Base-by-base conservation (phyloP, 495 filamentous ascomycete species). In the Penicillium cinerascens region DNA sequence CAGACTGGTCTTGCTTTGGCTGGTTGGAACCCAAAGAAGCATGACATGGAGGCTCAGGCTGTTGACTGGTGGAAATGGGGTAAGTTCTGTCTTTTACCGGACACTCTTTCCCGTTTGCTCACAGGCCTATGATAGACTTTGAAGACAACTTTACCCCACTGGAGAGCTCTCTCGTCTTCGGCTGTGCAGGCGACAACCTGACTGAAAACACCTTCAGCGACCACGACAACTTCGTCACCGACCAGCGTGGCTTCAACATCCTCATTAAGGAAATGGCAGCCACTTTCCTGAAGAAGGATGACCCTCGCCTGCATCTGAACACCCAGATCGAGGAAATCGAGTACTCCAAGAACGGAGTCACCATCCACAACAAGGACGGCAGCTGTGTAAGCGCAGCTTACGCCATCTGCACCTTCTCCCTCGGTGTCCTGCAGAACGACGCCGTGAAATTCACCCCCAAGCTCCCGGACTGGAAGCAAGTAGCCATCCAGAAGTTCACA, bases 361-460 rank as follows among this genome's bases (percentile, higher is more conserved):
- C 72, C 29, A 72, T 88, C 26, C 69, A 74, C 44, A 83, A 75
- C 46, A 57, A 71, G 0, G 78, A 81, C 56, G 79, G 78, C 35
- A 75, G 66, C 55, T 89, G 85, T 54, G 70, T 88, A 39, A 63
- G 77, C 49, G 87, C 87, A 33, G 75, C 81, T 38, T 81, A 81
- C 54, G 76, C 78, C 5, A 72, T 81, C 51, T 79, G 71, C 58
- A 82, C 80, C 8, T 83, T 85, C 64, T 85, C 82, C 1, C 60
- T 91, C 9, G 87, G 87, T 7, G 87, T 89, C 1, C 72, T 89
- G 1, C 87, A 89, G 63, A 80, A 82, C 47, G 73, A 82, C 44
- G 73, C 74, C 1, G 78, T 90, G 2, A 66, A 60, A 0, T 91
- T 90, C 64, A 59, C 67, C 9, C 87, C 87, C 0, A 60, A 66